Base-by-base conservation (phyloP, 371 early-diverging fungal genomes). In the Dinochytrium kinnereticum region DNA sequence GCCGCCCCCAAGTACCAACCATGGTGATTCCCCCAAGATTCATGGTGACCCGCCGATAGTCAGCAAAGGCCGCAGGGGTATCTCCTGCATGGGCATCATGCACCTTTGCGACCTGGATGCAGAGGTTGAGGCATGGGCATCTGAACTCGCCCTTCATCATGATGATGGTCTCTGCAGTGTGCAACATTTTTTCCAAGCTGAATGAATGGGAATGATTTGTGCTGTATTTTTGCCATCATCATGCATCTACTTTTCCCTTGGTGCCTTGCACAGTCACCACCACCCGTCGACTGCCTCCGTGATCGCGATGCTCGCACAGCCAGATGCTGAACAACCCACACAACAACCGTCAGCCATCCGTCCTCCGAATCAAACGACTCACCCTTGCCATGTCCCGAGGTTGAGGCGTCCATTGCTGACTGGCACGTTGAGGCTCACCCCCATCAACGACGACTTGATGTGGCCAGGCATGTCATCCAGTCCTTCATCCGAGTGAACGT, bases 381-480 rank as follows among this genome's bases (percentile, higher is more conserved):
- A 53, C 55, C 83, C 83, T 65, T 83, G 83, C 83, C 83, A 83
- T 19, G 81, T 80, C 19, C 96, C 97, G 15, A 93, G 82, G 28
- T 89, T 91, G 21, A 97, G 79, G 36, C 81, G 78, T 0, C 96
- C 96, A 40, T 94, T 85, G 10, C 86, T 86, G 51, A 97, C 91
- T 0, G 97, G 97, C 51, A 97, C 92, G 73, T 91, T 93, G 30
- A 97, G 85, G 0, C 94, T 93, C 0, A 89, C 92, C 31, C 97
- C 97, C 53, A 96, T 80, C 33, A 96, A 78, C 17, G 92, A 90
- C 40, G 89, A 86, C 80, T 96, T 97, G 50, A 95, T 84, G 79
- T 97, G 97, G 0, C 72, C 55, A 51, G 73, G 72, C 83, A 83
- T 79, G 57, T 83, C 84, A 72, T 83, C 84, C 1, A 80, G 59